Evolutionary conservation across 306 rosid species (phyloP).

Genomic region (Amphicarpaea edgeworthii): DNA sequence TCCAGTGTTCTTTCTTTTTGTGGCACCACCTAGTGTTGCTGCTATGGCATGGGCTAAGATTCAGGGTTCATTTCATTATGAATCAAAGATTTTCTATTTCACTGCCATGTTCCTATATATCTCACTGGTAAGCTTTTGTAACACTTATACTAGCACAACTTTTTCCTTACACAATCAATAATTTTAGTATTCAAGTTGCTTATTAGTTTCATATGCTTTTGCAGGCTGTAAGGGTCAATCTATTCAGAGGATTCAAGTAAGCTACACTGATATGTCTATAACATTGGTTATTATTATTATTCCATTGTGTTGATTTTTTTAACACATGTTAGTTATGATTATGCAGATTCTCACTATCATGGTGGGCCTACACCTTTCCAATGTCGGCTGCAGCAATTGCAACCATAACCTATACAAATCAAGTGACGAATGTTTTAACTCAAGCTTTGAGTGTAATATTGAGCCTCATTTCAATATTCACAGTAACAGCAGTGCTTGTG

Average conservation of each 20-base stretch:
- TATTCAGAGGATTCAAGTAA: constrained; percentile 81
- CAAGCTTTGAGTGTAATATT: constrained; percentile 59
- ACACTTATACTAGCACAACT: too few species aligned
- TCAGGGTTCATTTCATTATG: constrained; percentile 72
- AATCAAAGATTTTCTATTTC: constrained; percentile 71
- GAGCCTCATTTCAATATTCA: constrained; percentile 52
- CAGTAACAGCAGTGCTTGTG: constrained; percentile 53
- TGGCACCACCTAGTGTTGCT: constrained; percentile 84
- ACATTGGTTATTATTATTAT: not conserved
- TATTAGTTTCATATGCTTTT: constrained; percentile 41
- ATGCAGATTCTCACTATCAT: constrained; percentile 73
- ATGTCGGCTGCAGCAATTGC: constrained; percentile 84
- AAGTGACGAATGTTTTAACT: constrained; percentile 56
- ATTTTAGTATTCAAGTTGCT: constrained; percentile 1
- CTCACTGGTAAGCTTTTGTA: constrained; percentile 62
- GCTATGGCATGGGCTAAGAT: constrained; percentile 79
- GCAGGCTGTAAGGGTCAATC: constrained; percentile 75
- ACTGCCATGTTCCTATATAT: constrained; percentile 81
- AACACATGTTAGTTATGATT: constrained; percentile 18
- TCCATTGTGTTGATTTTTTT: constrained; percentile 31
- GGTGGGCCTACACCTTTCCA: constrained; percentile 94
- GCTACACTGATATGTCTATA: constrained; percentile 16
- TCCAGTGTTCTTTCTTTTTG: constrained; percentile 84
- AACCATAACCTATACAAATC: constrained; percentile 61
- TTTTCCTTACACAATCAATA: not conserved